phyloP scores from a whole-genome alignment of 768 basidiomycete genomes.

The Boletus insuetus region DNA sequence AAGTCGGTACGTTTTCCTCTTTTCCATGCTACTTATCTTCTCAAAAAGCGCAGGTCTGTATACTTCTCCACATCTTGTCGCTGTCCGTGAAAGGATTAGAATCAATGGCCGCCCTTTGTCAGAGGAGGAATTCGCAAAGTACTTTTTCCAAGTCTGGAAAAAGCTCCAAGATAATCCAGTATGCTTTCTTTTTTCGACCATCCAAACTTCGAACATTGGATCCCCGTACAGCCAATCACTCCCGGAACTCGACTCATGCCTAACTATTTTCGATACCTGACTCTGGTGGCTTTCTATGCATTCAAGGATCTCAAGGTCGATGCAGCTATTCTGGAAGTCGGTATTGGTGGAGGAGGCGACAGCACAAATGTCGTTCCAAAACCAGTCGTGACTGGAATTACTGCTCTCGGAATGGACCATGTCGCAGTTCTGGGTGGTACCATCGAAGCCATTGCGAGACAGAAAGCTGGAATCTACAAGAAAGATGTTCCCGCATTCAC shows the following conservation, averaged over 20 bases:
- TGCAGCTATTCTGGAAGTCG: conserved; percentile 93
- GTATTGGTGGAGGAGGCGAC: conserved; percentile 91
- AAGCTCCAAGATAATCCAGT: conserved; percentile 68
- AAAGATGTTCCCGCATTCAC: conserved; percentile 85
- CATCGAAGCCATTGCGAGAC: conserved; percentile 84
- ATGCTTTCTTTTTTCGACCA: conserved; percentile 10
- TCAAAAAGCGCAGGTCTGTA: conserved; percentile 65
- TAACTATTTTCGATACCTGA: conserved; percentile 91
- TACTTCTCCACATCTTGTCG: conserved; percentile 94
- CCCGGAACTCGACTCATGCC: conserved; percentile 70
- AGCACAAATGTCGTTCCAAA: conserved; percentile 94
- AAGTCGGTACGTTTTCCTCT: conserved; percentile 58
- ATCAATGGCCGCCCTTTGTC: conserved; percentile 89
- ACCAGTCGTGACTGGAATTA: conserved; percentile 87
- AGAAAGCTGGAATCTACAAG: conserved; percentile 98
- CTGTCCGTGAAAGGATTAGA: conserved; percentile 93
- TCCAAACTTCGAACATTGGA: neutral
- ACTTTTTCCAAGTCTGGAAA: conserved; percentile 98
- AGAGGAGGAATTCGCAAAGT: conserved; percentile 83
- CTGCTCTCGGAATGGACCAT: conserved; percentile 92
- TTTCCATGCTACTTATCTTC: neutral
- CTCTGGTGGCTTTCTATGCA: conserved; percentile 87
- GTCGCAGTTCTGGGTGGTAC: conserved; percentile 85
- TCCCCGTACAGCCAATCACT: conserved; percentile 40
- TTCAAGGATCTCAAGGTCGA: conserved; percentile 82